Evolutionary conservation across 148 eudicot genomes (phyloP).

Genomic region (Silene uniflora): DNA sequence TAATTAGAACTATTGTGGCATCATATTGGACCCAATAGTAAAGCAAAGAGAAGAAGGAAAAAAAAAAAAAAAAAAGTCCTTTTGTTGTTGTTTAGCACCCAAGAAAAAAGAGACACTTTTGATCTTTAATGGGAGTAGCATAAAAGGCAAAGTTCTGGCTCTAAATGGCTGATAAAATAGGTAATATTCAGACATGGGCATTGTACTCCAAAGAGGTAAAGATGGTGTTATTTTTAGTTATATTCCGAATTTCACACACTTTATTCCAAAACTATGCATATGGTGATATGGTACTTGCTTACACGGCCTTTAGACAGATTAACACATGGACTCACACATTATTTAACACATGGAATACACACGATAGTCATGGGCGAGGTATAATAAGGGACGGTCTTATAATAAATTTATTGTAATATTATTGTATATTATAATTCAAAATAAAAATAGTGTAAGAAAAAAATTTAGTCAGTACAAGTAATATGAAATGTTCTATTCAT

Average conservation of each 20-base stretch:
- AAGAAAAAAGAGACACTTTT: background rate
- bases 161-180: background rate
- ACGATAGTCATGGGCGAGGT: too few relatives aligned
- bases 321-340: background rate
- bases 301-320: background rate
- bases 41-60: background rate
- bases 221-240: background rate
- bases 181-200: background rate
- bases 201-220: background rate
- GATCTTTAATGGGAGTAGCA: background rate
- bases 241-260: background rate
- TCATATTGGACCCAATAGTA: background rate
- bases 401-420: too few relatives aligned
- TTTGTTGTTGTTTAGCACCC: too few relatives aligned
- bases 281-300: background rate
- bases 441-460: background rate
- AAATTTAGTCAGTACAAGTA: too few relatives aligned
- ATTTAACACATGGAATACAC: too few relatives aligned
- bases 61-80: background rate
- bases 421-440: too few relatives aligned
- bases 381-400: too few relatives aligned
- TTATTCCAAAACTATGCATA: background rate
- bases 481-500: too few relatives aligned
- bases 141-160: slow-evolving; percentile 21
- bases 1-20: background rate